Conservation (phyloP, 1,139 yeast genomes). For the Candida glucosophila region DNA sequence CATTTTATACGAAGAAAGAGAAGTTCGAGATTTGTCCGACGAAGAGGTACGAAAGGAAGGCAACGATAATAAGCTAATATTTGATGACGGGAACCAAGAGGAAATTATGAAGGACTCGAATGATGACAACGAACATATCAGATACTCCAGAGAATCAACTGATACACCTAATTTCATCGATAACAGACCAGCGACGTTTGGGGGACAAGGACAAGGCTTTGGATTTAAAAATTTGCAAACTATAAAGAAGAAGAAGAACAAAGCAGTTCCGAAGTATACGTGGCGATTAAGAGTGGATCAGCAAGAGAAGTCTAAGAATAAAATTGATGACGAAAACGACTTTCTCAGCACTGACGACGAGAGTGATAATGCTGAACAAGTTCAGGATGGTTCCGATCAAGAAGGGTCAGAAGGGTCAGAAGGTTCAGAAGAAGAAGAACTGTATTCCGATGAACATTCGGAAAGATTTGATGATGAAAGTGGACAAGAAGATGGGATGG, state of each 20-base stretch:
- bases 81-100: constrained; percentile 4
- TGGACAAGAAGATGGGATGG: constrained; percentile 10
- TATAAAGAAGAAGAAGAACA: constrained; percentile 23
- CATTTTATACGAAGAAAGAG: constrained; percentile 62
- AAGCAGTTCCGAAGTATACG: constrained; percentile 31
- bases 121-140: constrained; percentile 14
- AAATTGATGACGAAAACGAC: constrained; percentile 28
- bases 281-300: constrained; percentile 36
- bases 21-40: constrained; percentile 56
- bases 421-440: constrained; percentile 11
- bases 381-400: constrained; percentile 12
- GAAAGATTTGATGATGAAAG: constrained; percentile 11
- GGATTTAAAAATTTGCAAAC: constrained; percentile 55
- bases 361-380: constrained; percentile 22
- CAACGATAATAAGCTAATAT: constrained; percentile 7
- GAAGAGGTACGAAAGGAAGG: constrained; percentile 17
- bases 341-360: constrained; percentile 21
- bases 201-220: constrained; percentile 58
- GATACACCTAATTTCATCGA: constrained; percentile 55
- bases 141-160: constrained; percentile 7
- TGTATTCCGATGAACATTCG: constrained; percentile 13
- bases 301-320: constrained; percentile 22
- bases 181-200: constrained; percentile 56
- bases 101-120: constrained; percentile 11
- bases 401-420: constrained; percentile 11